These are phyloP conservation scores for Brassica nigra DNA, from an alignment of 345 rosid genomes.

Conservation along the genomic window DNA sequence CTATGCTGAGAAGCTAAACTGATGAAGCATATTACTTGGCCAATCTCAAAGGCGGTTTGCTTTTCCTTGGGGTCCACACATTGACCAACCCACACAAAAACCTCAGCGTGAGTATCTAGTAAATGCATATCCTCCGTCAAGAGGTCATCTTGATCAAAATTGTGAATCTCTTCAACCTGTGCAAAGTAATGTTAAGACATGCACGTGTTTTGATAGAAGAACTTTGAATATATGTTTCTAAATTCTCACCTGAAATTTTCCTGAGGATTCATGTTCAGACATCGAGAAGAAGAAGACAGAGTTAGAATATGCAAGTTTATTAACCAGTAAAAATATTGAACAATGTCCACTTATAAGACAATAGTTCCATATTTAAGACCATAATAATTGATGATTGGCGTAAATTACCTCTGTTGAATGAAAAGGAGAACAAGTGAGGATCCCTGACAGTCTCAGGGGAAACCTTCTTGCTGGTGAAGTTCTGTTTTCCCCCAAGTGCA, in stretches of 20 bases:
- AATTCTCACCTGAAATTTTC: slow-evolving; percentile 89
- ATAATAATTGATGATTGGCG: not conserved
- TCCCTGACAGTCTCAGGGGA: slow-evolving; percentile 70
- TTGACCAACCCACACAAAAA: slow-evolving; percentile 97
- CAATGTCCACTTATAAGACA: slow-evolving; percentile 19
- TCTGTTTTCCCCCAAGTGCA: slow-evolving; percentile 98
- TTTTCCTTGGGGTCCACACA: slow-evolving; percentile 81
- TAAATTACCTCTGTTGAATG: slow-evolving; percentile 63
- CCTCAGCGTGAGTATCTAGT: slow-evolving; percentile 94
- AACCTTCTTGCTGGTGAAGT: slow-evolving; percentile 71
- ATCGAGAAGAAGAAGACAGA: slow-evolving; percentile 29
- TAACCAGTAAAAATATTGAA: slow-evolving; percentile 44
- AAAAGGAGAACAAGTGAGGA: slow-evolving; percentile 80
- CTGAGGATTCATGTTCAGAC: slow-evolving; percentile 50
- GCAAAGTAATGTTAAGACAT: slow-evolving; percentile 34
- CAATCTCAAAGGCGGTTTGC: slow-evolving; percentile 86
- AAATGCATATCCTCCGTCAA: slow-evolving; percentile 90
- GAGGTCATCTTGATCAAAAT: slow-evolving; percentile 92
- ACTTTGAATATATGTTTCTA: slow-evolving; percentile 23
- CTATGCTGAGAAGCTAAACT: slow-evolving; percentile 10
- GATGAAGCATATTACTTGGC: slow-evolving; percentile 64
- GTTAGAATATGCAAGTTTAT: slow-evolving; percentile 22
- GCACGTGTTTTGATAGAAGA: slow-evolving; percentile 14
- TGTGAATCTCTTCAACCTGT: slow-evolving; percentile 94
- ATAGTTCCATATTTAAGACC: slow-evolving; percentile 8